phyloP scores from a whole-genome alignment of 306 rosid species.

The Casuarina equisetifolia region DNA sequence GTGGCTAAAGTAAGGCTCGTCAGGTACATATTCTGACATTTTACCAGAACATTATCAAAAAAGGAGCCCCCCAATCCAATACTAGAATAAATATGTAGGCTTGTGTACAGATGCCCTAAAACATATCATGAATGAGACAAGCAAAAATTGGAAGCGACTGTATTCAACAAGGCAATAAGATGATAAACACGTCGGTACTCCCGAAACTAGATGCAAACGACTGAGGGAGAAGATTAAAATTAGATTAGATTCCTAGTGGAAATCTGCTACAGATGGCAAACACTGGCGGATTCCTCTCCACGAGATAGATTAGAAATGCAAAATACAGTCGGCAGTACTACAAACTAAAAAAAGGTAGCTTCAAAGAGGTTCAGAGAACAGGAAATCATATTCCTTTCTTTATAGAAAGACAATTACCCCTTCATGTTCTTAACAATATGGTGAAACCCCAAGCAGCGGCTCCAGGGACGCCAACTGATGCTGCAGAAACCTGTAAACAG shows the following conservation, averaged over 20 bases:
- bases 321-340: background rate
- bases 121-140: background rate
- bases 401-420: background rate
- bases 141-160: background rate
- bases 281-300: background rate
- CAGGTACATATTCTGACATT: too few species aligned
- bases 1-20: too few species aligned
- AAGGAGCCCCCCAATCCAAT: too few species aligned
- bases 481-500: slow-evolving; percentile 69
- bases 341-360: too few species aligned
- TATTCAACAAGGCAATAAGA: background rate
- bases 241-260: background rate
- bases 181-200: background rate
- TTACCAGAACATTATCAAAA: too few species aligned
- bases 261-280: too few species aligned
- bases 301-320: background rate
- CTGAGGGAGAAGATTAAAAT: background rate
- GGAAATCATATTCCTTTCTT: background rate
- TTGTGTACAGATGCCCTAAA: too few species aligned
- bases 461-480: slow-evolving; percentile 75
- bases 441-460: slow-evolving; percentile 68
- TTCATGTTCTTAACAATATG: slow-evolving; percentile 51
- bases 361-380: too few species aligned
- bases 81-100: too few species aligned
- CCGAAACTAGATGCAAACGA: background rate